Evolutionary conservation across 306 rosid species (phyloP), one percentile per base, ranked within the genome.

Genomic region (Begonia peltatifolia): DNA sequence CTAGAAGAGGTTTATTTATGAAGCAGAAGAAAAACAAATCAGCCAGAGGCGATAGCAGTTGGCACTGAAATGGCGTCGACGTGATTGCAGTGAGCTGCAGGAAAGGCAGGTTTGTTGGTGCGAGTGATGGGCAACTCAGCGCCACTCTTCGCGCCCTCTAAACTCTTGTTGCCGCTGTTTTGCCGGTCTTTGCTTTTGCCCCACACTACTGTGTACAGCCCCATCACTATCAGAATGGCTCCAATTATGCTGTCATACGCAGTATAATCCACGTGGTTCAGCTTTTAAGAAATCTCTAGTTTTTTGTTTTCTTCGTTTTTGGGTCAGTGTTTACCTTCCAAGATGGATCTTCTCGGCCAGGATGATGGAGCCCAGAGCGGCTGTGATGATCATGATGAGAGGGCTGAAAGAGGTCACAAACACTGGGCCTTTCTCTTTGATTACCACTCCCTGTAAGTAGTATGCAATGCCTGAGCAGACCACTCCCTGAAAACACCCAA

Each of bases 201-300:
- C 99, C 99, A 90, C 22, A 90, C 99, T 59, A 86, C 92, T 5
- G 84, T 78, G 83, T 90, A 90, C 36, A 90, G 92, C 13, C 99
- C 99, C 10, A 53, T 44, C 14, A 90, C 95, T 52, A 90, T 90
- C 15, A 90, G 30, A 61, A 86, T 47, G 2, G 99, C 95, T 59
- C 99, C 99, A 47, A 90, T 55, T 43, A 90, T 50, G 54, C 97
- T 89, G 78, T 12, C 58, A 35, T 22, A 8, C 0, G 6, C 11
- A 10, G 35, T 25, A 6, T 25, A 25, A 25, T 25, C 35, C 6
- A 25, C 35, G 2, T 25, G 35, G 35, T 25, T 25, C 6, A 6
- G 35, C 35, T 25, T 25, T 25, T 25, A 25, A 25, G 35, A 25
- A 25, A 25, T 25, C 35, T 25, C 4, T 25, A 25, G 35, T 25